Percentiles rank a stretch among this genome's conserved stretches.
phyloP scores from a whole-genome alignment of 805 yeast species.

The Candida boleticola region DNA sequence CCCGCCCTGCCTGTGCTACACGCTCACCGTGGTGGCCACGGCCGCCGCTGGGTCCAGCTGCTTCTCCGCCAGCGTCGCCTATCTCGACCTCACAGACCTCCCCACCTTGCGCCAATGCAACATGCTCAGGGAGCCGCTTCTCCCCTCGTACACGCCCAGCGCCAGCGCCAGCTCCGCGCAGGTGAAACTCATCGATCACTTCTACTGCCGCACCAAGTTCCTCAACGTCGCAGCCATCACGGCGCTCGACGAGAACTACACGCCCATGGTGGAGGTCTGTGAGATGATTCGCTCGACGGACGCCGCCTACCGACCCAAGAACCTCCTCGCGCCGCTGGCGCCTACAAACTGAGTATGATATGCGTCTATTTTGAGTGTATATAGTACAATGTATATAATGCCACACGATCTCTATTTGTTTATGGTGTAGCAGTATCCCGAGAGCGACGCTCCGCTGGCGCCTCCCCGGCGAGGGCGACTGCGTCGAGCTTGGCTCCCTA shows the following conservation, averaged over 20 bases:
- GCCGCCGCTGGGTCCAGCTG: not conserved
- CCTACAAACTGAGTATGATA: no score
- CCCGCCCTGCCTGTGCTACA: not conserved
- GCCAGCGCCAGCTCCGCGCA: not conserved
- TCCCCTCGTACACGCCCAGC: not conserved
- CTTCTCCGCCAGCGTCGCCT: not conserved
- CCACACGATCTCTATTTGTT: not conserved
- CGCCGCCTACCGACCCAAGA: not conserved
- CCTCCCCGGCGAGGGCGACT: no score
- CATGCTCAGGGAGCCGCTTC: slow-evolving; percentile 4
- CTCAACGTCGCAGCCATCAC: not conserved
- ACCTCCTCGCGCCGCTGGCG: not conserved
- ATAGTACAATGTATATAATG: slow-evolving; percentile 19
- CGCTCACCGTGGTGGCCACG: not conserved
- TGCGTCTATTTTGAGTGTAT: not conserved
- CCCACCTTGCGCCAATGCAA: slow-evolving; percentile 3
- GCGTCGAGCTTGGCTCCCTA: no score
- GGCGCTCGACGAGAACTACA: not conserved
- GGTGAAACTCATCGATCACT: not conserved
- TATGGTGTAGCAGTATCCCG: not conserved
- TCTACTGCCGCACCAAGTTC: not conserved
- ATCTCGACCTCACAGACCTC: slow-evolving; percentile 1
- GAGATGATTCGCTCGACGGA: not conserved
- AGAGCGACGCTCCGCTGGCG: no score
- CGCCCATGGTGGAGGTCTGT: slow-evolving; percentile 1